phyloP scores from a whole-genome alignment of 2,329 filamentous ascomycete genomes.

The Ceratocystis papillata region DNA sequence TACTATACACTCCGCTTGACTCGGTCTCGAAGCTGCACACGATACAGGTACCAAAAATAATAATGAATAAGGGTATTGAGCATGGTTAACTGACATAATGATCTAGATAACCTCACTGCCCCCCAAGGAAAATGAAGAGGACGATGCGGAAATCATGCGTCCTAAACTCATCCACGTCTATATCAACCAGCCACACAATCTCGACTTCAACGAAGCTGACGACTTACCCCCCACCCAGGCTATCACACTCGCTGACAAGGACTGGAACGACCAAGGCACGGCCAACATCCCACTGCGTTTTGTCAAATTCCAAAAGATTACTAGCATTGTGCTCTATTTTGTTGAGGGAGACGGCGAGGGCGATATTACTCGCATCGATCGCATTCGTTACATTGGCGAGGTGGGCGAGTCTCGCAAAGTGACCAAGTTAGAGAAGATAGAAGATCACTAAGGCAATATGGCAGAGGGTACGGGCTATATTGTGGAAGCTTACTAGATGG shows the following conservation, averaged over 20 bases:
- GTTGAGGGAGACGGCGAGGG: slow-evolving; percentile 69
- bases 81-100: slow-evolving; percentile 17
- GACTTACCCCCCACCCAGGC: slow-evolving; percentile 71
- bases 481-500: not conserved
- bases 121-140: slow-evolving; percentile 47
- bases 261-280: slow-evolving; percentile 75
- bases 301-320: slow-evolving; percentile 95
- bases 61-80: slow-evolving; percentile 23
- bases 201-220: slow-evolving; percentile 92
- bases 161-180: slow-evolving; percentile 78
- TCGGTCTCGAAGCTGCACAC: slow-evolving; percentile 82
- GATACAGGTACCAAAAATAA: slow-evolving; percentile 42
- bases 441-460: slow-evolving; percentile 45
- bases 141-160: slow-evolving; percentile 64
- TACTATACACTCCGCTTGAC: slow-evolving; percentile 86
- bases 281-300: slow-evolving; percentile 66
- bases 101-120: slow-evolving; percentile 73
- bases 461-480: not conserved
- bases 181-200: slow-evolving; percentile 76
- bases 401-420: slow-evolving; percentile 82
- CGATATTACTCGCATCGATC: slow-evolving; percentile 76
- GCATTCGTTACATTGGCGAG: slow-evolving; percentile 73
- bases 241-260: slow-evolving; percentile 59
- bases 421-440: slow-evolving; percentile 92
- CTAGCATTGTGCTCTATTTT: slow-evolving; percentile 76